A percentile compares a stretch with the other conserved stretches of the same genome.
phyloP scores from a whole-genome alignment of 2,329 filamentous ascomycete species.

The Diaporthe vaccinii region DNA sequence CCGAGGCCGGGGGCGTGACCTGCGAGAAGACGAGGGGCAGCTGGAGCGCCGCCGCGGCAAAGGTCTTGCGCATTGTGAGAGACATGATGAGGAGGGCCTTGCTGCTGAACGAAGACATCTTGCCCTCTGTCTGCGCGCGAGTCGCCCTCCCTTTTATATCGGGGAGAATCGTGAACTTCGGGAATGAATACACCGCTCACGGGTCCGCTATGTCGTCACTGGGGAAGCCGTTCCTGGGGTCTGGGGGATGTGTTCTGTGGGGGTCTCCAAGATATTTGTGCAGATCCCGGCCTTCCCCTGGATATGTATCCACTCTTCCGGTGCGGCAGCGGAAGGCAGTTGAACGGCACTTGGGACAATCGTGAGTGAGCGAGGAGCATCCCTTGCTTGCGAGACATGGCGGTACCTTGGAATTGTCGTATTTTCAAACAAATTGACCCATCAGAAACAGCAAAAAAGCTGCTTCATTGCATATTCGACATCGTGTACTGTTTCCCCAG shows the following conservation, averaged over 20 bases:
- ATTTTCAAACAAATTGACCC: background rate
- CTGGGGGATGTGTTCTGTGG: slow-evolving; percentile 32
- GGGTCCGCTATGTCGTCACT: slow-evolving; percentile 36
- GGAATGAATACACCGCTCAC: slow-evolving; percentile 19
- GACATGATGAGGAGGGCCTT: slow-evolving; percentile 21
- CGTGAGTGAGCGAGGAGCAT: background rate
- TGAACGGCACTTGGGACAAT: background rate
- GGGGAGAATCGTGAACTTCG: slow-evolving; percentile 7
- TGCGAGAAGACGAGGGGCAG: slow-evolving; percentile 37
- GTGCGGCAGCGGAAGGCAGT: slow-evolving; percentile 26
- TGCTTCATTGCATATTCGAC: background rate
- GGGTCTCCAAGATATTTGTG: slow-evolving; percentile 20
- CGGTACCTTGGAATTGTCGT: too few species aligned
- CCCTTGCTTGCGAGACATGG: background rate
- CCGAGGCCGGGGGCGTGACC: background rate
- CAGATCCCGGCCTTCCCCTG: slow-evolving; percentile 6
- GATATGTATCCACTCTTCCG: slow-evolving; percentile 12
- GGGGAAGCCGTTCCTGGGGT: slow-evolving; percentile 12
- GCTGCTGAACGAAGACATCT: background rate
- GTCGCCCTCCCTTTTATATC: slow-evolving; percentile 3
- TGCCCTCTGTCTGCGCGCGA: background rate
- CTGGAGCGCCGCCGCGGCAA: slow-evolving; percentile 37
- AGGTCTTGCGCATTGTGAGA: slow-evolving; percentile 29
- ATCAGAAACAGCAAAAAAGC: background rate
- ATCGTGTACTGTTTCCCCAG: background rate